Percentiles rank a stretch among this genome's conserved stretches.
Evolutionary conservation across 495 filamentous ascomycete species (phyloP).

Genomic region (Penicillium verhagenii): DNA sequence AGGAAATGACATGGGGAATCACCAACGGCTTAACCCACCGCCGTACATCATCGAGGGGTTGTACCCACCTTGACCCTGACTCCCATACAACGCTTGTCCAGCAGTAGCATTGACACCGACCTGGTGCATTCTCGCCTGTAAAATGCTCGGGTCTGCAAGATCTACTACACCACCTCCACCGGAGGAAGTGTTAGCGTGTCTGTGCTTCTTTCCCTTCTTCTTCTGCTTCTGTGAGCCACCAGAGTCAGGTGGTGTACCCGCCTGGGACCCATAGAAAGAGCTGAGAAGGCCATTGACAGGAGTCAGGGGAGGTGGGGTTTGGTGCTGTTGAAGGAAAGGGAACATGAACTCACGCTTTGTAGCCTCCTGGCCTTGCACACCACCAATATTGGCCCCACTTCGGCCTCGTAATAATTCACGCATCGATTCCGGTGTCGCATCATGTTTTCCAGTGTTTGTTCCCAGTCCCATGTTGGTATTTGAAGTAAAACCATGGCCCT

Average conservation of each 20-base stretch:
- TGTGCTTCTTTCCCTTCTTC: constrained; percentile 99
- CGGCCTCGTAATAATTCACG: constrained; percentile 70
- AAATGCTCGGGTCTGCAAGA: constrained; percentile 99
- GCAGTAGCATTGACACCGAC: constrained; percentile 62
- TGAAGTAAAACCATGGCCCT: constrained; percentile 71
- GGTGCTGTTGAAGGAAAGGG: constrained; percentile 81
- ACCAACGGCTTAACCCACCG: constrained; percentile 71
- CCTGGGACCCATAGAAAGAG: constrained; percentile 86
- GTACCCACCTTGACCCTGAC: constrained; percentile 99
- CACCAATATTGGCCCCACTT: constrained; percentile 55
- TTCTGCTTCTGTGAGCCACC: constrained; percentile 83
- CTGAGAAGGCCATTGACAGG: constrained; percentile 81
- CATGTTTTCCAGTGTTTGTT: constrained; percentile 63
- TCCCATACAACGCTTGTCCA: constrained; percentile 84
- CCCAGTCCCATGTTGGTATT: constrained; percentile 69
- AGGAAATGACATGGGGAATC: constrained; percentile 30
- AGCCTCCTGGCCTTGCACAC: constrained; percentile 68
- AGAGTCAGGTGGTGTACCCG: constrained; percentile 79
- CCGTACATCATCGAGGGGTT: constrained; percentile 84
- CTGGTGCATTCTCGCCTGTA: constrained; percentile 96
- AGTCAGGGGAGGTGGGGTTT: constrained; percentile 83
- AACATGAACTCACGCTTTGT: constrained; percentile 94
- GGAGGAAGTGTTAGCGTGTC: constrained; percentile 99
- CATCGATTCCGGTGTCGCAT: constrained; percentile 73
- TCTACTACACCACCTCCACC: constrained; percentile 97